Evolutionary conservation across 2,329 filamentous ascomycete species (phyloP).

Genomic region (Kalmusia sp.): DNA sequence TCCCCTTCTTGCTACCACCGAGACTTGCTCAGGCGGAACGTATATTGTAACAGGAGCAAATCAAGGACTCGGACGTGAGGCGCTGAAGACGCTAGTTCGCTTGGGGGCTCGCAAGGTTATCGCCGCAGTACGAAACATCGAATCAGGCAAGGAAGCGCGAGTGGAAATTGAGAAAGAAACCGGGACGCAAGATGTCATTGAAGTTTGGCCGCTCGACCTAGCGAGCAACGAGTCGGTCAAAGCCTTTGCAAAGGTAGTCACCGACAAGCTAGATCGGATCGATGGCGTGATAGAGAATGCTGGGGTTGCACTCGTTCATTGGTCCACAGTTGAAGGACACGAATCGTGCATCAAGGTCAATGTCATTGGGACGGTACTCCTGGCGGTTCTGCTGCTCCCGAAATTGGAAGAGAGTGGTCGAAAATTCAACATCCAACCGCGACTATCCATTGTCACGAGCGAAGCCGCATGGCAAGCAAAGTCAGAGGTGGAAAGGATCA

Average conservation of each 20-base stretch:
- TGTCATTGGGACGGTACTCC: neutral
- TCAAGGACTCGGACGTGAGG: neutral
- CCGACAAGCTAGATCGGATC: neutral
- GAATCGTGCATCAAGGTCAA: neutral
- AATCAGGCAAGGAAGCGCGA: neutral
- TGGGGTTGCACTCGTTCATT: neutral
- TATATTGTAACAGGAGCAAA: neutral
- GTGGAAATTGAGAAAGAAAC: neutral
- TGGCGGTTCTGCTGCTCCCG: neutral
- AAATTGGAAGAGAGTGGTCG: neutral
- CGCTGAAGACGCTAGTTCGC: neutral
- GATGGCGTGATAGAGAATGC: neutral
- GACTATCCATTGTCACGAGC: neutral
- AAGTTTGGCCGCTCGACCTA: neutral
- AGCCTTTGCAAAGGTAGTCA: neutral
- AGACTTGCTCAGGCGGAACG: no score
- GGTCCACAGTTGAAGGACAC: neutral
- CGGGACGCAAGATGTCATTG: neutral
- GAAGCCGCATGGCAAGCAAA: no score
- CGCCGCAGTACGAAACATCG: neutral
- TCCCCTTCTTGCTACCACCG: no score
- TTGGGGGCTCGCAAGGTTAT: neutral
- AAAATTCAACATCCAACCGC: neutral
- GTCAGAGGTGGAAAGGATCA: no score
- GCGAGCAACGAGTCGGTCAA: neutral